A percentile compares a stretch with the other conserved stretches of the same genome.
Evolutionary conservation across 352 stramenopile genomes (phyloP).

Genomic region (Phytophthora kernoviae): DNA sequence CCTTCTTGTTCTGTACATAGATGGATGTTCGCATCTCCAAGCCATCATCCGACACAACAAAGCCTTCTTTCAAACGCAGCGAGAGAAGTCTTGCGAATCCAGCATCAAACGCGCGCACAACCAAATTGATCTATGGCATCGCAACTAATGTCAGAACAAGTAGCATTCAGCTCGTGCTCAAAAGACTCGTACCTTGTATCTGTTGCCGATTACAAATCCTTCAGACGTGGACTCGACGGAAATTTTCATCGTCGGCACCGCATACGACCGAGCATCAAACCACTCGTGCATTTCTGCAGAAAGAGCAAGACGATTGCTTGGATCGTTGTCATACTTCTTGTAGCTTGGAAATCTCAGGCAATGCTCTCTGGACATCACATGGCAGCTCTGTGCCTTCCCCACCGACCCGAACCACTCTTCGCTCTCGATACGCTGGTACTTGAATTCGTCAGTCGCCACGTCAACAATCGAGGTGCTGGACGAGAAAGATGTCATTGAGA

Average conservation of each 20-base stretch:
- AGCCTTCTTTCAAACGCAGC: conserved; percentile 17
- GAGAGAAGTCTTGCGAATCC: conserved; percentile 9
- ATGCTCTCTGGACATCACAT: conserved; percentile 29
- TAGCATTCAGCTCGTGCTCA: conserved; percentile 1
- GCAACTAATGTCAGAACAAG: conserved; percentile 15
- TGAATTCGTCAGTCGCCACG: conserved; percentile 22
- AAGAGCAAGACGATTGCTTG: conserved; percentile 31
- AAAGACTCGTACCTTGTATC: conserved; percentile 21
- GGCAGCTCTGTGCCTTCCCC: conserved; percentile 25
- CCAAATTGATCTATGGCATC: conserved; percentile 12
- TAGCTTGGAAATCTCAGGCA: conserved; percentile 15
- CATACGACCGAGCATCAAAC: conserved; percentile 16
- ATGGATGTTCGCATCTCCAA: conserved; percentile 21
- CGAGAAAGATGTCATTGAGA: conserved; percentile 5
- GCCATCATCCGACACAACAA: conserved; percentile 13
- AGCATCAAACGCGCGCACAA: conserved; percentile 8
- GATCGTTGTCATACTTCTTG: conserved; percentile 21
- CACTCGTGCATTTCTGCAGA: conserved; percentile 20
- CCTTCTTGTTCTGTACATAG: conserved; percentile 19
- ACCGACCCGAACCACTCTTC: conserved; percentile 9
- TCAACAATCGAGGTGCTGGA: conserved; percentile 19
- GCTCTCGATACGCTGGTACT: conserved; percentile 23
- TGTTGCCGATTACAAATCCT: conserved; percentile 7
- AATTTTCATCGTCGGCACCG: conserved; percentile 24
- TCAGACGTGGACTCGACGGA: conserved; percentile 14